Conservation (phyloP, 306 rosid genomes). For the Erythrophleum fordii region DNA sequence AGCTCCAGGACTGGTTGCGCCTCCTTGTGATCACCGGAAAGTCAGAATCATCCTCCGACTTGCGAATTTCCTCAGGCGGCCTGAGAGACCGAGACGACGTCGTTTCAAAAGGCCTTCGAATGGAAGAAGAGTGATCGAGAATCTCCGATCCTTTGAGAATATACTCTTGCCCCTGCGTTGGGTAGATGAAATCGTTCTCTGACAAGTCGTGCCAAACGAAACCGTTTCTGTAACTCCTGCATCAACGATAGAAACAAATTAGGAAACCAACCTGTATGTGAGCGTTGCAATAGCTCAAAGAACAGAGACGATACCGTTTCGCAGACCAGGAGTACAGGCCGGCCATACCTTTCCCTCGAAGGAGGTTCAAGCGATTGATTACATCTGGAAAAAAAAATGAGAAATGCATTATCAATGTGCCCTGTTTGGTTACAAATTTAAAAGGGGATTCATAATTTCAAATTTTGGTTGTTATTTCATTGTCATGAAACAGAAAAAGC, state of each 20-base stretch:
- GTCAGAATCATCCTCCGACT: constrained; percentile 59
- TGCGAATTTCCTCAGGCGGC: constrained; percentile 50
- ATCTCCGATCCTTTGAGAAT: constrained; percentile 94
- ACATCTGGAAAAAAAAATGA: constrained; percentile 57
- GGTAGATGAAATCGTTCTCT: constrained; percentile 88
- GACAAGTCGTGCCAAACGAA: constrained; percentile 96
- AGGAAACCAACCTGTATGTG: neutral
- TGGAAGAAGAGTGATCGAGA: constrained; percentile 46
- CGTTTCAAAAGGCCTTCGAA: constrained; percentile 39
- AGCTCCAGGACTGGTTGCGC: constrained; percentile 92
- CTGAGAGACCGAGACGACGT: constrained; percentile 61
- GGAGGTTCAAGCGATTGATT: constrained; percentile 71
- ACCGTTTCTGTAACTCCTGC: constrained; percentile 86
- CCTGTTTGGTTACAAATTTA: neutral
- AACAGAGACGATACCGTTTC: constrained; percentile 59
- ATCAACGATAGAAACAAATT: neutral
- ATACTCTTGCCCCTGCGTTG: constrained; percentile 88
- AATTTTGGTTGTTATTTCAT: neutral
- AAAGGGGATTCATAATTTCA: neutral
- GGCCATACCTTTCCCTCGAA: constrained; percentile 89
- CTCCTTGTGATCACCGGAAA: constrained; percentile 59
- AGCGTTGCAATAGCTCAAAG: neutral
- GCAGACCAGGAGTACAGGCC: constrained; percentile 89
- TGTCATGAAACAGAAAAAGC: neutral
- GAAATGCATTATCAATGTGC: neutral